These are phyloP conservation scores for Yarrowia deformans DNA, from an alignment of 805 yeast species.

Conservation along the genomic window DNA sequence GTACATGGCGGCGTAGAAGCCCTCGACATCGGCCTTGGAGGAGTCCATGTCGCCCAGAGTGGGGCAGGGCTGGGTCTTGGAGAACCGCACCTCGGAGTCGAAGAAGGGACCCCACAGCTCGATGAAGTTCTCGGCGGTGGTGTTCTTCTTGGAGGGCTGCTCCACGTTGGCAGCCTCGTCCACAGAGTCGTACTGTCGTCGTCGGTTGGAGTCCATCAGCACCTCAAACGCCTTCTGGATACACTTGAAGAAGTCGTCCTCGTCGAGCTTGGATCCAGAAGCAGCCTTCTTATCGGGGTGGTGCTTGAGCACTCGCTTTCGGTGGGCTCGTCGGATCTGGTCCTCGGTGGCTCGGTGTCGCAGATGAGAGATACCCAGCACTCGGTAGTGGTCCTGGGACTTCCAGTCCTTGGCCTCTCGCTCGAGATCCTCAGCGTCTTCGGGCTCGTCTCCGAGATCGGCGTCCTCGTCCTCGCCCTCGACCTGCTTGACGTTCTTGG, in stretches of 20 bases:
- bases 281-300: conserved; percentile 99
- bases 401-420: conserved; percentile 99
- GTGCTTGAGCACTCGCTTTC: conserved; percentile 94
- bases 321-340: conserved; percentile 94
- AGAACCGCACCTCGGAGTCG: conserved; percentile 88
- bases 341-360: conserved; percentile 91
- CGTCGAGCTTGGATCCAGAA: conserved; percentile 77
- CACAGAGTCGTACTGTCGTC: conserved; percentile 94
- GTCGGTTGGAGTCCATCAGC: conserved; percentile 81
- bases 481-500: conserved; percentile 74
- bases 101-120: conserved; percentile 94
- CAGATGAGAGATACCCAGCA: conserved; percentile 88
- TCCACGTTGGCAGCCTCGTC: conserved; percentile 85
- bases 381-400: conserved; percentile 93
- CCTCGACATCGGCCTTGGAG: conserved; percentile 80
- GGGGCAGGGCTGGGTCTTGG: conserved; percentile 91
- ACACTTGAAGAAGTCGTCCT: conserved; percentile 91
- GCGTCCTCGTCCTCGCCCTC: conserved; percentile 63
- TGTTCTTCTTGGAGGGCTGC: conserved; percentile 71
- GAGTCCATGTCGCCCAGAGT: conserved; percentile 71
- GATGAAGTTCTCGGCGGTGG: conserved; percentile 75
- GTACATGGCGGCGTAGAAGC: conserved; percentile 90
- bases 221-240: conserved; percentile 96
- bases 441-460: conserved; percentile 67
- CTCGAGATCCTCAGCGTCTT: conserved; percentile 77